These are phyloP conservation scores for Beta corolliflora DNA, from an alignment of 179 eudicot genomes.

Conservation along the genomic window DNA sequence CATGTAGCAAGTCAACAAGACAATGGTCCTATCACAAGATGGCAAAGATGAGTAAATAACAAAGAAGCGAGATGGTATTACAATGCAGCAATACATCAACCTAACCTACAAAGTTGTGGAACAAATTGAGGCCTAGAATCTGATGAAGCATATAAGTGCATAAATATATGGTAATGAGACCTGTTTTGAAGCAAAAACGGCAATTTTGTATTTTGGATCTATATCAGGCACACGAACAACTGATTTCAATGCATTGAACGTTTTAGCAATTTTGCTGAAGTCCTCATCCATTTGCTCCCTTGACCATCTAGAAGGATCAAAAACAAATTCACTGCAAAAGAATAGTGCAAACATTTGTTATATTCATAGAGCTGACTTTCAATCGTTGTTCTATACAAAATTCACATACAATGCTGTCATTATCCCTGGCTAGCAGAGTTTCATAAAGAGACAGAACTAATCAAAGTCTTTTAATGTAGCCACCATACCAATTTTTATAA, in stretches of 20 bases:
- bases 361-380: neutral
- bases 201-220: constrained; percentile 84
- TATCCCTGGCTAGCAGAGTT: neutral
- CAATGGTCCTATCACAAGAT: constrained; percentile 79
- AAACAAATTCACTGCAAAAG: constrained; percentile 74
- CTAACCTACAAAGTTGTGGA: neutral
- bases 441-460: too few relatives aligned
- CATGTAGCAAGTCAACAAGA: constrained; percentile 87
- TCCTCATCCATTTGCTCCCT: constrained; percentile 85
- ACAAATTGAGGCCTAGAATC: neutral
- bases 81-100: neutral
- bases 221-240: constrained; percentile 79
- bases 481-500: neutral
- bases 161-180: constrained; percentile 33
- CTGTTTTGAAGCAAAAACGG: constrained; percentile 94
- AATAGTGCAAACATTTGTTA: neutral
- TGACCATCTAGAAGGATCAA: constrained; percentile 85
- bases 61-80: neutral
- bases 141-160: constrained; percentile 11
- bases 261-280: constrained; percentile 55
- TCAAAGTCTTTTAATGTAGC: constrained; percentile 2
- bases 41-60: neutral
- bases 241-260: constrained; percentile 78
- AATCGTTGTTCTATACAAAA: neutral
- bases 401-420: neutral